Base-by-base conservation (phyloP, 495 filamentous ascomycete genomes). In the Aspergillus incahuasiensis region DNA sequence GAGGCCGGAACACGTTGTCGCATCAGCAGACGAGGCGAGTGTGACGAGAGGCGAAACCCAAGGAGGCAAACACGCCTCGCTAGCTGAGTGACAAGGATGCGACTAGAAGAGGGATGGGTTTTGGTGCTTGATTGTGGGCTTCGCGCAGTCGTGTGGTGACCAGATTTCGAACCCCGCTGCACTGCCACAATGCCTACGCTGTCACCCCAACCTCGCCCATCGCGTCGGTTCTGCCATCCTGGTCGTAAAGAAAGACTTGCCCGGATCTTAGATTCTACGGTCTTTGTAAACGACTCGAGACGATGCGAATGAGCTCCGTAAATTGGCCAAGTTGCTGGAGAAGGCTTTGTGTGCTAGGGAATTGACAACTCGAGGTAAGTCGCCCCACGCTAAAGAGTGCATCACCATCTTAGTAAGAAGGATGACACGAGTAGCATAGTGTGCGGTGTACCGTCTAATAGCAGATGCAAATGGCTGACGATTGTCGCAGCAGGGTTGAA, bases 21-120 rank as follows among this genome's bases (percentile, higher is more conserved):
- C 48, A 50, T 50, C 48, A n/a, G 34, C 45, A 32, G 45, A 28
- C 30, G 32, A 50, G 48, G 34, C 48, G 20, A 50, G 48, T 16
- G 12, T 39, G 5, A 39, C 12, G n/a, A 19, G 48, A 40, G 35
- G 48, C 32, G 32, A 24, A 50, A 38, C 24, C 38, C n/a, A 19
- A 50, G n/a, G n/a, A 7, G 32, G 11, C 18, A 22, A 24, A 50
- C 38, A 24, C 32, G 30, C 46, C 46, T 49, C 30, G 30, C 21
- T 8, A 28, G 30, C n/a, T 32, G 18, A 49, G n/a, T 49, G 9
- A 16, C 46, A 16, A 22, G 25, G 16, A 18, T 35, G n/a, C 38
- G 21, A 46, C 46, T 20, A 28, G 45, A 28, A 16, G 16, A 32
- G n/a, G 5, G 19, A 15, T 30, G 16, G 25, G 12, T 34, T 20